Evolutionary conservation across 805 yeast genomes (phyloP).

Genomic region (Zygosaccharomyces lentus): DNA sequence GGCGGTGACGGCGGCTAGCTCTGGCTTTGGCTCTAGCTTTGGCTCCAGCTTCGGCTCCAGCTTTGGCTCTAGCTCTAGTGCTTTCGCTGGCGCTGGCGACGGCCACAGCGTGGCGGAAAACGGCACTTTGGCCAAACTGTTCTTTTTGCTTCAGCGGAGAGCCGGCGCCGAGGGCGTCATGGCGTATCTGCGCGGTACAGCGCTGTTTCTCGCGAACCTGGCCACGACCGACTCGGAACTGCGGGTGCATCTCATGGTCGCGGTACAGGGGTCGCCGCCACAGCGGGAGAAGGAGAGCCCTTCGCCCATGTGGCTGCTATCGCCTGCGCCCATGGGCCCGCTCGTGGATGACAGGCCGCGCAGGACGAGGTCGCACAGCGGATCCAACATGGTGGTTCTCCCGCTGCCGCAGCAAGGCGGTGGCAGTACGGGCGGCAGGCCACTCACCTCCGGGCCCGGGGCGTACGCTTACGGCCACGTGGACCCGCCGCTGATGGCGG

Average conservation of each 20-base stretch:
- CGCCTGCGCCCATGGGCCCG: not conserved
- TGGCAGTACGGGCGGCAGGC: not conserved
- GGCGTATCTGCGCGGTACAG: conserved; percentile 1
- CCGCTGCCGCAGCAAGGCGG: not conserved
- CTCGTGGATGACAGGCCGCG: not conserved
- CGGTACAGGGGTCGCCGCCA: conserved; percentile 4
- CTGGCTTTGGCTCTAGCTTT: too few species aligned
- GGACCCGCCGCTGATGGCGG: not conserved
- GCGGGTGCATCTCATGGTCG: conserved; percentile 3
- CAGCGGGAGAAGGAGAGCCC: not conserved
- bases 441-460: not conserved
- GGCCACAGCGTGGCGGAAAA: not conserved
- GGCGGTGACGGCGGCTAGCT: not conserved
- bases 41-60: too few species aligned
- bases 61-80: too few species aligned
- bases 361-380: conserved; percentile 3
- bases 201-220: conserved; percentile 2
- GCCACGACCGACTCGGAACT: conserved; percentile 1
- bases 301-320: conserved; percentile 2
- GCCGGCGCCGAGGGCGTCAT: conserved; percentile 1
- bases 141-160: not conserved
- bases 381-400: not conserved
- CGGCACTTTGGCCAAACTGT: not conserved
- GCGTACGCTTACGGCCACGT: conserved; percentile 1
- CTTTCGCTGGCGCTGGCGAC: too few species aligned